Conservation (phyloP, 2,329 filamentous ascomycete species). For the Fusarium compactum region DNA sequence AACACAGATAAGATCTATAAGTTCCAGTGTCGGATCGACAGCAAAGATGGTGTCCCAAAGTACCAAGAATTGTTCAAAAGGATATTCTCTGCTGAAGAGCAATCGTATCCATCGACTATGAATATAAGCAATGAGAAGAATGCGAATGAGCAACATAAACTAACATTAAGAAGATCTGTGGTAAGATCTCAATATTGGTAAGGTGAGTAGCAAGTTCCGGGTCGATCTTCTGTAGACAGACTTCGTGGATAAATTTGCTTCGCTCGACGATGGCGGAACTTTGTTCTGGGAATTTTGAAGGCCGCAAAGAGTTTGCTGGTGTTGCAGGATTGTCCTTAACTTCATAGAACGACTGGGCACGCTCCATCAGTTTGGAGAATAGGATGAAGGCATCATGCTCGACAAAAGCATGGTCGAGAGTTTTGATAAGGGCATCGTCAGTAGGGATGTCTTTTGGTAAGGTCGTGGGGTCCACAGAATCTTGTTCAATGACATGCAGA, state of each 20-base stretch:
- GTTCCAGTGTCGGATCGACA: constrained; percentile 80
- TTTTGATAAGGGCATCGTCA: constrained; percentile 69
- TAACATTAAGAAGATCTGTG: constrained; percentile 95
- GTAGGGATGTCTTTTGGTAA: constrained; percentile 51
- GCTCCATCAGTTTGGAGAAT: constrained; percentile 89
- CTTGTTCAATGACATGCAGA: constrained; percentile 83
- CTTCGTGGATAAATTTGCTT: constrained; percentile 88
- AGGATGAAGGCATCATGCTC: constrained; percentile 93
- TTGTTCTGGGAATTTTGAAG: constrained; percentile 50
- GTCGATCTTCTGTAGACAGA: constrained; percentile 81
- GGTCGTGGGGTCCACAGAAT: constrained; percentile 73
- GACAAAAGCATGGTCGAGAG: constrained; percentile 78
- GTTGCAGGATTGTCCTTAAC: constrained; percentile 54
- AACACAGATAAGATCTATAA: constrained; percentile 92
- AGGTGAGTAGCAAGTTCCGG: constrained; percentile 86
- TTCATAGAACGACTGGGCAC: constrained; percentile 88
- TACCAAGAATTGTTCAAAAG: constrained; percentile 83
- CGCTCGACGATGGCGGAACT: constrained; percentile 78
- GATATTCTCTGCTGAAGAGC: constrained; percentile 92
- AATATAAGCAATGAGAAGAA: constrained; percentile 6
- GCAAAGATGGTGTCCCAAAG: constrained; percentile 95
- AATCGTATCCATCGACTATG: constrained; percentile 90
- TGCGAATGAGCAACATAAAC: constrained; percentile 36
- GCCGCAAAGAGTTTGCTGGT: constrained; percentile 31
- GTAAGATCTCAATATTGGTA: constrained; percentile 86